Conservation (phyloP, 1,284 basidiomycete genomes). For the Marasmius oreades region DNA sequence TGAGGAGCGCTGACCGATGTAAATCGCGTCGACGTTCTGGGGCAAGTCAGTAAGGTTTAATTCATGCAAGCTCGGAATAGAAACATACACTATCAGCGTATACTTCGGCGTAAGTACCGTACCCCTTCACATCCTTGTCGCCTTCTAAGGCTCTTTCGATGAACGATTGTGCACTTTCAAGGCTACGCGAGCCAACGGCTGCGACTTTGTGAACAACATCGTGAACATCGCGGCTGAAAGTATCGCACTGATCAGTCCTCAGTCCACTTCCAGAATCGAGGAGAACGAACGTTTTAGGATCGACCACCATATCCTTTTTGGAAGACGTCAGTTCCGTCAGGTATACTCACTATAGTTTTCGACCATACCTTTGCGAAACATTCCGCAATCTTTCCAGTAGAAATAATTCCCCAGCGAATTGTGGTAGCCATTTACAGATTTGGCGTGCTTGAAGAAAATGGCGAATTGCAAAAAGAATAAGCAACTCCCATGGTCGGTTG, state of each 20-base stretch:
- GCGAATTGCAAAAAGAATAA: not conserved
- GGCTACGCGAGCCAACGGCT: constrained; percentile 78
- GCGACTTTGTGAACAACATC: constrained; percentile 78
- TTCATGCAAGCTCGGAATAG: not conserved
- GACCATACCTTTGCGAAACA: constrained; percentile 35
- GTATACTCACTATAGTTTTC: not conserved
- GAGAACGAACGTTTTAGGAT: constrained; percentile 38
- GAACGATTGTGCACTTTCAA: constrained; percentile 71
- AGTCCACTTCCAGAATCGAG: not conserved
- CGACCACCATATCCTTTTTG: constrained; percentile 39
- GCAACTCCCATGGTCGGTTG: not conserved
- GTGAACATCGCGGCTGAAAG: constrained; percentile 56
- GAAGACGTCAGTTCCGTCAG: not conserved
- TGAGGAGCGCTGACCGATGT: constrained; percentile 55
- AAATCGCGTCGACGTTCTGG: constrained; percentile 78
- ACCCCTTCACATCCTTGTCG: constrained; percentile 58
- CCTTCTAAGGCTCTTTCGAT: constrained; percentile 50
- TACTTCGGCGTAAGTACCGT: constrained; percentile 77
- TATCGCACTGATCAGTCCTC: not conserved
- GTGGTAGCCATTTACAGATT: constrained; percentile 23
- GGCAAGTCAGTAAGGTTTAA: not conserved
- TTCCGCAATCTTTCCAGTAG: constrained; percentile 37
- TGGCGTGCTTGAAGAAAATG: too few species aligned
- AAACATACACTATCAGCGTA: constrained; percentile 61
- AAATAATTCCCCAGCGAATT: constrained; percentile 44